Evolutionary conservation across 2,329 filamentous ascomycete species (phyloP).

Genomic region (Claviceps africana): DNA sequence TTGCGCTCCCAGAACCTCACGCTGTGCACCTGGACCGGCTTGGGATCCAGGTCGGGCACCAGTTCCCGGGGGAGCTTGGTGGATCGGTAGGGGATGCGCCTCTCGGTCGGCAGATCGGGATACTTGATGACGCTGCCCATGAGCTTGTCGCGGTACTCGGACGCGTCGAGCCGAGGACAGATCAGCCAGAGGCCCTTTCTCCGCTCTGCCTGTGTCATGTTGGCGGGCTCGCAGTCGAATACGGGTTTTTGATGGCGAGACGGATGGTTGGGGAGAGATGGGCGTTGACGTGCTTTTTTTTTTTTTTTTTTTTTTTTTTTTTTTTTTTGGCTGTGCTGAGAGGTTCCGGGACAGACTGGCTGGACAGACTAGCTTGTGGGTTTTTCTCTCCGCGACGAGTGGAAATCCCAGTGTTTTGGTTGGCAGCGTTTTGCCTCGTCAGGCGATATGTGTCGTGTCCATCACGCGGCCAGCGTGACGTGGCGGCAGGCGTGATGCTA

Average conservation of each 20-base stretch:
- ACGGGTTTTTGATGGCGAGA: not conserved
- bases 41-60: constrained; percentile 14
- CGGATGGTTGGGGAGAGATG: not conserved
- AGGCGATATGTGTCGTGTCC: too few species aligned
- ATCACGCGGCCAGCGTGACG: too few species aligned
- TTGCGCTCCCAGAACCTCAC: constrained; percentile 15
- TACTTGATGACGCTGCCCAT: constrained; percentile 18
- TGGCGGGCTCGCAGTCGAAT: not conserved
- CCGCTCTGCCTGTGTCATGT: constrained; percentile 2
- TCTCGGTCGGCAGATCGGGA: constrained; percentile 14
- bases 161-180: constrained; percentile 15
- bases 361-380: too few species aligned
- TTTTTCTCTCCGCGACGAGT: too few species aligned
- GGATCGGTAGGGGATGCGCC: constrained; percentile 13
- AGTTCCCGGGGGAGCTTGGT: constrained; percentile 12
- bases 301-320: too few species aligned
- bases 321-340: not conserved
- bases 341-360: not conserved
- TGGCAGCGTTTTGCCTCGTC: too few species aligned
- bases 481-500: too few species aligned
- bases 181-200: constrained; percentile 14
- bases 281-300: not conserved
- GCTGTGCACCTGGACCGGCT: constrained; percentile 15
- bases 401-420: too few species aligned
- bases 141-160: constrained; percentile 16